These are phyloP conservation scores for Agrocybe pediades DNA, from an alignment of 768 basidiomycete species.

Conservation along the genomic window DNA sequence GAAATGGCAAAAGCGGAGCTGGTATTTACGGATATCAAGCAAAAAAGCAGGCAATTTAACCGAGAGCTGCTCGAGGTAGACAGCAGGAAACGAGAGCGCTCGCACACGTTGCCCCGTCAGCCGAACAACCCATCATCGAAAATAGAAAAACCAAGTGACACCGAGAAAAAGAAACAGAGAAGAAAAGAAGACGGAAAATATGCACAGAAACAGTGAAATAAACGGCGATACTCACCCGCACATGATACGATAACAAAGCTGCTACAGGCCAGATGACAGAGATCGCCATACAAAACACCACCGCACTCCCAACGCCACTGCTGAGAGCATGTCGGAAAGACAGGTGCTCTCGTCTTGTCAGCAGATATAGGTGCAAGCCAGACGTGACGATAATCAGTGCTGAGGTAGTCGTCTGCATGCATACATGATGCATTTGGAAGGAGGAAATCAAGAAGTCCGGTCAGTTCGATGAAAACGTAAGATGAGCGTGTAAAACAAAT, in stretches of 20 bases:
- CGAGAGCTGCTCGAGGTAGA: no score
- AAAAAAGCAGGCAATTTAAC: no score
- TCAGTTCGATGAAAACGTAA: background rate
- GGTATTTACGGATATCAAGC: no score
- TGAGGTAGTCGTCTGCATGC: slow-evolving; percentile 64
- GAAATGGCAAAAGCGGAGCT: no score
- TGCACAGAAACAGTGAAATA: no score
- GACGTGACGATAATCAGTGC: slow-evolving; percentile 81
- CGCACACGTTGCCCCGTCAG: background rate
- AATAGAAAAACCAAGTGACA: background rate
- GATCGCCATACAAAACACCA: slow-evolving; percentile 74
- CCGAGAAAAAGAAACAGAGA: background rate
- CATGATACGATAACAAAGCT: slow-evolving; percentile 81
- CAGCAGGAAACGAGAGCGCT: background rate
- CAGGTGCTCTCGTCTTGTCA: slow-evolving; percentile 53
- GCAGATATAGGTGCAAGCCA: slow-evolving; percentile 75
- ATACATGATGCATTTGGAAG: background rate
- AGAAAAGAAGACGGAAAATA: background rate
- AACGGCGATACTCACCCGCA: slow-evolving; percentile 64
- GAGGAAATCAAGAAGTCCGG: background rate
- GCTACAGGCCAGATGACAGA: slow-evolving; percentile 81
- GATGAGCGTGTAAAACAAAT: background rate
- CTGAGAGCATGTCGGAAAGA: slow-evolving; percentile 48
- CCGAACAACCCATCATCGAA: background rate
- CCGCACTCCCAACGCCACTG: slow-evolving; percentile 73